Evolutionary conservation across 1,284 basidiomycete species (phyloP), one percentile per base, ranked within the genome.

Genomic region (Cutaneotrichosporon sp.): DNA sequence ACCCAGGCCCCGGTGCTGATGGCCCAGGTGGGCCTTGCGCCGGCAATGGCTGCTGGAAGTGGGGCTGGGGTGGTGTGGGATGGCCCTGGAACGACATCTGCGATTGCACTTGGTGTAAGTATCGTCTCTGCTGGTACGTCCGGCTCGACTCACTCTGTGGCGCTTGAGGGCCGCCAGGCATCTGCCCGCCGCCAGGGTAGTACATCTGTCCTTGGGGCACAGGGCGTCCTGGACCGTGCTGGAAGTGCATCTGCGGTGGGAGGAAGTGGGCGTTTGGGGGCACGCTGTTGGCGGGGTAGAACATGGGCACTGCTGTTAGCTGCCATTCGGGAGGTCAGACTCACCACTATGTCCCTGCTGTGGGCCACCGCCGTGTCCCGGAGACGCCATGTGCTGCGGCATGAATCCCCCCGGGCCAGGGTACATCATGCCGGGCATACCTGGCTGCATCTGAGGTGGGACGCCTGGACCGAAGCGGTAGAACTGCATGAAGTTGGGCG

Each of bases 61-160:
- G 57, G 8, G 57, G 57, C 53, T 59, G 57, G 22, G 53, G 53
- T 33, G 53, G 53, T 39, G 57, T 58, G 42, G 55, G 56, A 33
- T 59, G 57, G 12, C 57, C 57, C 33, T 20, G 16, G 46, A 47
- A 55, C 37, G 49, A 50, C 57, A 59, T 55, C 38, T 58, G 52
- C 26, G 43, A 52, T 46, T 55, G 53, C 57, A 59, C 55, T n/a
- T 57, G 41, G 11, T 8, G 31, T 33, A 14, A 46, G n/a, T n/a
- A n/a, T n/a, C n/a, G n/a, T n/a, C n/a, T n/a, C n/a, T n/a, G n/a
- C n/a, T n/a, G n/a, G n/a, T n/a, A n/a, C n/a, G n/a, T n/a, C n/a
- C n/a, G n/a, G n/a, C n/a, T n/a, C n/a, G n/a, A 66, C 68, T 51
- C 51, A 72, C 70, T 57, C 39, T 69, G 70, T 42, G 69, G 70